phyloP scores from a whole-genome alignment of 139 green algal genomes.

The Micractinium sp. region DNA sequence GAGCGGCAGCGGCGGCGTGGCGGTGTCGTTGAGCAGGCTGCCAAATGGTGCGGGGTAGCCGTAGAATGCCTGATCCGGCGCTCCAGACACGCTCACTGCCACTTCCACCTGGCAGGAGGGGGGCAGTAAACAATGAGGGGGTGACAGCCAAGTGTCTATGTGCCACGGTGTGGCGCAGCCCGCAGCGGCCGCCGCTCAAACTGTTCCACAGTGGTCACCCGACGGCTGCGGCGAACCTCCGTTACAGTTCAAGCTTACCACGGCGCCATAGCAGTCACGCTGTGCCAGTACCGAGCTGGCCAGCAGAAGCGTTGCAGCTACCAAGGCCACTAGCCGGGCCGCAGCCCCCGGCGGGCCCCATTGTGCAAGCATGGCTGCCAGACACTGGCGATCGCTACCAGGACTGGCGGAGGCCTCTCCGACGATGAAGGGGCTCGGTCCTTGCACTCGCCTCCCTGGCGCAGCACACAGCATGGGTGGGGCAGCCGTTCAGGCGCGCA shows the following conservation, averaged over 20 bases:
- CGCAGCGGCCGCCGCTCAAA: too few relatives aligned
- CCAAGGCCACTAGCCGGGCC: background rate
- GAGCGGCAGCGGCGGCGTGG: background rate
- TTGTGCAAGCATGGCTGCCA: too few relatives aligned
- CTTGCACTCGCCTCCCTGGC: too few relatives aligned
- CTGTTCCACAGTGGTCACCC: background rate
- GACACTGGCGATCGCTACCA: too few relatives aligned
- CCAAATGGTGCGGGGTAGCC: constrained; percentile 43
- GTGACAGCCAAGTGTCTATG: background rate
- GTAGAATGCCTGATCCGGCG: background rate
- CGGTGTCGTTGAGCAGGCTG: background rate
- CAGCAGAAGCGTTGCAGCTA: background rate
- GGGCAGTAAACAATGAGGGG: background rate
- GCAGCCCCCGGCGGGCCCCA: too few relatives aligned
- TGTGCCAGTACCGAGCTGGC: background rate
- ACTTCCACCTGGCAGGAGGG: constrained; percentile 2
- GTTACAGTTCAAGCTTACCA: constrained; percentile 7
- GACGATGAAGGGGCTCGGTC: too few relatives aligned
- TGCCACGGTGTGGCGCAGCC: background rate
- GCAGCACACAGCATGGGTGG: too few relatives aligned
- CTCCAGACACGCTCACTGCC: background rate
- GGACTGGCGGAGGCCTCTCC: too few relatives aligned
- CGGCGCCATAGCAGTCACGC: constrained; percentile 32
- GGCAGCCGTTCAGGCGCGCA: too few relatives aligned
- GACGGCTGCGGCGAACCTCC: background rate